Conservation (phyloP, 1,284 basidiomycete species). For the Dichomitus squalens region DNA sequence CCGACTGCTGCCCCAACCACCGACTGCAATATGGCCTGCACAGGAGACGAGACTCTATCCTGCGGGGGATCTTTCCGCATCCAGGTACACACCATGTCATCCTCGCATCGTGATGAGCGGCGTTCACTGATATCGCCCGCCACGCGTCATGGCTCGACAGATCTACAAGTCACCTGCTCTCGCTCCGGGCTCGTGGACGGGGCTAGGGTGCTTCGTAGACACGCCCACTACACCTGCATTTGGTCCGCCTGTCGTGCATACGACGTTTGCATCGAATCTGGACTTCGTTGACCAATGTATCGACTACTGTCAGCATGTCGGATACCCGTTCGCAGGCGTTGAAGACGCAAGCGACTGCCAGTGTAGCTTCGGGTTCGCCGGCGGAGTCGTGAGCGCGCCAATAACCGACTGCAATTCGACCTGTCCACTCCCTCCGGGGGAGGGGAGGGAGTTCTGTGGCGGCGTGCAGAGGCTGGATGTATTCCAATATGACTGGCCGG, state of each 20-base stretch:
- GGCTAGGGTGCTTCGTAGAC: conserved; percentile 19
- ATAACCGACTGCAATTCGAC: conserved; percentile 12
- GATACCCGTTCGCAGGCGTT: conserved; percentile 12
- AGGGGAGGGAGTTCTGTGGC: conserved; percentile 7
- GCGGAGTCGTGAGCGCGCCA: conserved; percentile 2
- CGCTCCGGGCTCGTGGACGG: conserved; percentile 6
- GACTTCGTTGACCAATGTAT: conserved; percentile 14
- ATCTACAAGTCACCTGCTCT: conserved; percentile 21
- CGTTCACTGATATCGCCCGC: background rate
- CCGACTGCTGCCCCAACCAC: conserved; percentile 8
- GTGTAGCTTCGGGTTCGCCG: conserved; percentile 10
- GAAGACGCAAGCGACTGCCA: conserved; percentile 16
- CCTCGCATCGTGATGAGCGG: background rate
- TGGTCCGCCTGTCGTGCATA: conserved; percentile 9
- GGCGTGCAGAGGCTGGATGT: conserved; percentile 14
- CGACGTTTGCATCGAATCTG: conserved; percentile 14
- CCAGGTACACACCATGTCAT: conserved; percentile 12
- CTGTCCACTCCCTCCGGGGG: conserved; percentile 11
- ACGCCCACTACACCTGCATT: conserved; percentile 11
- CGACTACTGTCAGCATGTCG: conserved; percentile 13
- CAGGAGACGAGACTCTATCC: conserved; percentile 15
- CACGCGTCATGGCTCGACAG: background rate
- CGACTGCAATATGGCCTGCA: conserved; percentile 26
- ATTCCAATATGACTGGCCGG: too few species aligned
- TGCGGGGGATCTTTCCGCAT: conserved; percentile 26